Conservation (phyloP, 2,329 filamentous ascomycete species). For the Aspergillus aculeatus region DNA sequence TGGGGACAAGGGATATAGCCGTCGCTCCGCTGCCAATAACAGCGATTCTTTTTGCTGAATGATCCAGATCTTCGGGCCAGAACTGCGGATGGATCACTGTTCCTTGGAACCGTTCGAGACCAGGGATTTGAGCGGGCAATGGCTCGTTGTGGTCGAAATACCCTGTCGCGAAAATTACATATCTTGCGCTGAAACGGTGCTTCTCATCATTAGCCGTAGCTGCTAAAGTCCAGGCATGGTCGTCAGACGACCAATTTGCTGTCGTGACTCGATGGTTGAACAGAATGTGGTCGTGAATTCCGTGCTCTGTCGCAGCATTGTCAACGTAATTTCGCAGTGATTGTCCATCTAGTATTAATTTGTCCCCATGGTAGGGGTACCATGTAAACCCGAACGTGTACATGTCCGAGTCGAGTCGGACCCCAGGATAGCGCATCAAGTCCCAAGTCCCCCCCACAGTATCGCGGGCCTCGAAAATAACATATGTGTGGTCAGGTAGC, state of each 20-base stretch:
- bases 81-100: conserved; percentile 66
- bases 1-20: conserved; percentile 70
- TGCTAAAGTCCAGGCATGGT: conserved; percentile 52
- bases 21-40: conserved; percentile 76
- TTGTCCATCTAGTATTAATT: conserved; percentile 40
- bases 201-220: conserved; percentile 34
- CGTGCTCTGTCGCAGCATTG: conserved; percentile 45
- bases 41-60: conserved; percentile 63
- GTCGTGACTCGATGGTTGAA: conserved; percentile 49
- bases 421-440: conserved; percentile 70
- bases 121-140: conserved; percentile 59
- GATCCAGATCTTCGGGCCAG: conserved; percentile 67
- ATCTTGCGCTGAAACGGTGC: conserved; percentile 36
- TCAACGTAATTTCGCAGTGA: conserved; percentile 46
- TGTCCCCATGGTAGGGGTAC: conserved; percentile 50
- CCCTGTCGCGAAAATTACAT: conserved; percentile 59
- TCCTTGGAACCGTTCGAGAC: conserved; percentile 63
- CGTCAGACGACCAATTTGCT: conserved; percentile 34
- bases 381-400: conserved; percentile 63
- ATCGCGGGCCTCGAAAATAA: conserved; percentile 62
- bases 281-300: conserved; percentile 54
- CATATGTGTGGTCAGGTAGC: conserved; percentile 54
- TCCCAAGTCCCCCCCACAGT: conserved; percentile 72
- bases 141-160: conserved; percentile 71
- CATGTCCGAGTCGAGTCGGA: conserved; percentile 60